Base-by-base conservation (phyloP, 352 stramenopile species). In the Phytophthora fragariae region DNA sequence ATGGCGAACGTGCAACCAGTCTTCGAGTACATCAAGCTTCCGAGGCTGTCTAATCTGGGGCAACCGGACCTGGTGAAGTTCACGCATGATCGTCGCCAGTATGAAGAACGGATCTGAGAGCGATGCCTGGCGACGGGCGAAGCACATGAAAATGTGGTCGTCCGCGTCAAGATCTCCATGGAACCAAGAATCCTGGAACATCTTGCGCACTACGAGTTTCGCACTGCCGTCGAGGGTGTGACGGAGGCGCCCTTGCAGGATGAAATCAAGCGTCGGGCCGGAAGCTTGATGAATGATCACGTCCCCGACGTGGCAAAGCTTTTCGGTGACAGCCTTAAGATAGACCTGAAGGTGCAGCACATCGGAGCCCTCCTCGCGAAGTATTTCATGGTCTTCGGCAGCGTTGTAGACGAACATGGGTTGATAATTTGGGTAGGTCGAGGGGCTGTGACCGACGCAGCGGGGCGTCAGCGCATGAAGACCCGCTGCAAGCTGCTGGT, bases 381-480 rank as follows among this genome's bases (percentile, higher is more conserved):
- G 24, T 37, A 39, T 24, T 35, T 57, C 24, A 57, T 57, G 27
- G 50, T 19, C 50, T 57, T 37, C 50, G 24, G 41, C 24, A 5
- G 10, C 24, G 37, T 17, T 57, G 50, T 57, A 4, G 27, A 46
- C 5, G 27, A 44, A 7, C 27, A 58, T 5, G 24, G 53, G 1
- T 24, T 41, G 12, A 44, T 41, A 21, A 58, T 12, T 15, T 58
- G 52, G 52, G 24, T 58, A 10, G 52, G 53, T 24, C 53, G 53
- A 57, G 50, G 19, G 41, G 50, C 50, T 12, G 50, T 21, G 21
- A n/a, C 50, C n/a, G 24, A 57, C 24, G 50, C 50, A 37, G 50
- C 50, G 9, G 50, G 50, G 7, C 50, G 50, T 57, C 11, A 57
- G 24, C 50, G 24, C 50, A 57, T 57, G 50, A 37, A 57, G 24